These are phyloP conservation scores for Aspergillus piperis DNA, from an alignment of 2,329 filamentous ascomycete genomes.

Conservation along the genomic window DNA sequence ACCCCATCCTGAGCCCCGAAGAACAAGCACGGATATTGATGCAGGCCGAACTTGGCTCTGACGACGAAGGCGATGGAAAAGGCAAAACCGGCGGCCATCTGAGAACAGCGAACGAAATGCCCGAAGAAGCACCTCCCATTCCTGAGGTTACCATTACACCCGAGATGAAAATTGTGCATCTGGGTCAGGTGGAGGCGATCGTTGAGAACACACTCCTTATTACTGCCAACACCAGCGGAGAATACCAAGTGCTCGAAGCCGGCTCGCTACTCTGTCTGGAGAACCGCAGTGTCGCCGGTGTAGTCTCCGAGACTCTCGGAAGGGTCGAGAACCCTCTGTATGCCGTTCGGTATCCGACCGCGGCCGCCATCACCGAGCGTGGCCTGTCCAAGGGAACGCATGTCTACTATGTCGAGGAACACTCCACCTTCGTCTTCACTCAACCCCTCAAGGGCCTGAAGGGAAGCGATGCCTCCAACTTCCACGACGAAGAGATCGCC, in stretches of 20 bases:
- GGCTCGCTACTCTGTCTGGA: conserved; percentile 80
- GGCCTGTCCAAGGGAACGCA: conserved; percentile 69
- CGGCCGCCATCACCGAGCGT: conserved; percentile 66
- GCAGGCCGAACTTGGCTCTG: conserved; percentile 76
- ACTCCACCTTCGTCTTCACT: conserved; percentile 85
- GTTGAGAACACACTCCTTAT: conserved; percentile 79
- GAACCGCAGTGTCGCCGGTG: conserved; percentile 75
- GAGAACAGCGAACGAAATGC: conserved; percentile 77
- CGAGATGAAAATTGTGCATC: conserved; percentile 72
- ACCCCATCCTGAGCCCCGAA: conserved; percentile 74
- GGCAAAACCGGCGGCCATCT: conserved; percentile 53
- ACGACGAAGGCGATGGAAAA: conserved; percentile 68
- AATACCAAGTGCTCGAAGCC: conserved; percentile 80
- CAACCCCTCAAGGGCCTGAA: conserved; percentile 76
- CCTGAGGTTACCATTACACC: conserved; percentile 77
- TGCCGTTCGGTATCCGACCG: conserved; percentile 71
- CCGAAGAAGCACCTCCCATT: conserved; percentile 65
- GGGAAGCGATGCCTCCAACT: conserved; percentile 90
- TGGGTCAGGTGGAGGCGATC: conserved; percentile 74
- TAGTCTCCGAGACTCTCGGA: conserved; percentile 81
- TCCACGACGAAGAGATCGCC: conserved; percentile 86
- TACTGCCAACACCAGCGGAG: conserved; percentile 74
- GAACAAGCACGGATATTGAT: conserved; percentile 84
- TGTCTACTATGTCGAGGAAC: conserved; percentile 76
- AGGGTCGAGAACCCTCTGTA: conserved; percentile 85